Base-by-base conservation (phyloP, 192 early-diverging fungal species). In the Backusella tarrabulga region DNA sequence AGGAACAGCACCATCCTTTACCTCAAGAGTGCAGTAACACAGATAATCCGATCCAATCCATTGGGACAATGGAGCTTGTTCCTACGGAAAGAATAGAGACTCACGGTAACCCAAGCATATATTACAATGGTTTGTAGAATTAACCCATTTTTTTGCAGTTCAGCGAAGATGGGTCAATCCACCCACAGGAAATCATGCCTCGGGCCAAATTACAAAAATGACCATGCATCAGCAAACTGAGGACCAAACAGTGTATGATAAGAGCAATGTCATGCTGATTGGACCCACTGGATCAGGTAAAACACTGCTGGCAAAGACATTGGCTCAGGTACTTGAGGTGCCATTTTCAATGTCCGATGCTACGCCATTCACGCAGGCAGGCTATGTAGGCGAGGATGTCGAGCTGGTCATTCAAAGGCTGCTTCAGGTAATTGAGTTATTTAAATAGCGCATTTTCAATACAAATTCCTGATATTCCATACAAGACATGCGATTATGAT, bases 361-460 rank as follows among this genome's bases (percentile, higher is more conserved):
- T 0, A 95, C 94, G 4, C 93, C 94, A 12, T 89, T 96, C 74
- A 96, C 95, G 7, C 95, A 96, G 74, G 90, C 94, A 17, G 95
- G 95, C 5, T 96, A 96, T 77, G 95, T 95, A 6, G 95, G 95
- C 50, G 95, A 96, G 73, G 95, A 96, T 81, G 94, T 95, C n/a
- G 95, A 96, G 76, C 82, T 92, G 15, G 93, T 94, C 32, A 93
- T 96, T 73, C 91, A 93, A 68, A 85, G 94, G 34, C 81, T 96
- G 46, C 79, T 96, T 60, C 95, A 96, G 83, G 89, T 86, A 76
- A 40, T 40, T 40, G 8, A 7, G 1, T 12, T 9, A 2, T 11
- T 21, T 50, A 32, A 32, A 32, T 32, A 32, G 2, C 32, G 32
- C 32, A 0, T n/a, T 50, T 50, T n/a, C 1, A 19, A 6, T 42